These are phyloP conservation scores for Microcos paniculata DNA, from an alignment of 345 rosid genomes.

Conservation along the genomic window DNA sequence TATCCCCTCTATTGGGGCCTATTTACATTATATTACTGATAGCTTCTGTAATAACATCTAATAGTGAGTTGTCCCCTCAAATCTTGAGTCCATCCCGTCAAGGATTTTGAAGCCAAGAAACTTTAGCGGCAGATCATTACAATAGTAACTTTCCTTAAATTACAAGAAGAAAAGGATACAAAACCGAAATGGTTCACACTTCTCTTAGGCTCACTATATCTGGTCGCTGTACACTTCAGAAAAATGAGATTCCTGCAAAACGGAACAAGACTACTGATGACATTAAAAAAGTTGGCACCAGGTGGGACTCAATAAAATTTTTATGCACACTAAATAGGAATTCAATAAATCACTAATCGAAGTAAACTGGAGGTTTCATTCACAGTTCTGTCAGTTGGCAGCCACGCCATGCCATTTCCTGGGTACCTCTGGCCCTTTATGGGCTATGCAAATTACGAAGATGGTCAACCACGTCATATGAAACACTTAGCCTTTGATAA, in stretches of 20 bases:
- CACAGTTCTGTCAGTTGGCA: neutral
- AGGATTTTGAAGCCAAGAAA: neutral
- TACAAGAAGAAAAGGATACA: neutral
- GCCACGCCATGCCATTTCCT: neutral
- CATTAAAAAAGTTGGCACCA: constrained; percentile 10
- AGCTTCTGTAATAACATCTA: too few species aligned
- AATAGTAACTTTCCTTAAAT: neutral
- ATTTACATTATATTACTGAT: too few species aligned
- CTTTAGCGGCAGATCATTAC: neutral
- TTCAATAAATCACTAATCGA: neutral
- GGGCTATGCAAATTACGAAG: constrained; percentile 74
- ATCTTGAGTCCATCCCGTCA: neutral
- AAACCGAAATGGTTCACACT: constrained; percentile 2
- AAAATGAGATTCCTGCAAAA: neutral
- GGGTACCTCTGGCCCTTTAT: constrained; percentile 20
- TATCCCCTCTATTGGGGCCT: too few species aligned
- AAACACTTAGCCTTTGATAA: constrained; percentile 65
- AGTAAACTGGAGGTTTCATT: neutral
- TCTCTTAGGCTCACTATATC: neutral
- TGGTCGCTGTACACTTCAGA: neutral
- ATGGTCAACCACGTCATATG: constrained; percentile 75
- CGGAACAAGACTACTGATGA: neutral
- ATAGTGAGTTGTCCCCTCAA: neutral
- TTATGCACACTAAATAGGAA: neutral
- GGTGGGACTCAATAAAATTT: neutral